Percentiles rank a stretch among this genome's conserved stretches.
Evolutionary conservation across 2,329 filamentous ascomycete species (phyloP).

Genomic region (Paecilomyces sp.): DNA sequence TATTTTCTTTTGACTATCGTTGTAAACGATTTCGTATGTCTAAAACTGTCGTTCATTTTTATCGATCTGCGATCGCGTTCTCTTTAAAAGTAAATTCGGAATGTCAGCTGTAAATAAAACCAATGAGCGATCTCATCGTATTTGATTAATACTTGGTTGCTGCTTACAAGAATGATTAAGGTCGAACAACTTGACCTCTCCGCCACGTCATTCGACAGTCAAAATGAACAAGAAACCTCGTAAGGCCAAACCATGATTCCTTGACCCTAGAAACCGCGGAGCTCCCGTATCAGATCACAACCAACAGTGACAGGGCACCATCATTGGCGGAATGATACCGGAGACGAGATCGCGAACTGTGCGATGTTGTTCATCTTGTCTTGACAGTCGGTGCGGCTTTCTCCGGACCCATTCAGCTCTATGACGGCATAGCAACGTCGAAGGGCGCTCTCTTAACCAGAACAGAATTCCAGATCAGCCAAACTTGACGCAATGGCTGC

Average conservation of each 20-base stretch:
- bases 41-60: background rate
- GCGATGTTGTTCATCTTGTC: background rate
- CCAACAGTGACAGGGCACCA: background rate
- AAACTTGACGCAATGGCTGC: background rate
- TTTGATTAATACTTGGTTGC: no score
- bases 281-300: background rate
- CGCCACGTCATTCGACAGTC: background rate
- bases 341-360: background rate
- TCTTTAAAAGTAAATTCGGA: background rate
- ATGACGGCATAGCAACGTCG: constrained; percentile 11
- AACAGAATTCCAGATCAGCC: constrained; percentile 1
- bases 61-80: background rate
- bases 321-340: background rate
- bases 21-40: background rate
- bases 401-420: background rate
- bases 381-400: background rate
- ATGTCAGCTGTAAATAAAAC: background rate
- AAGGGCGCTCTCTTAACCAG: background rate
- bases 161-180: no score
- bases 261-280: background rate
- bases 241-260: background rate
- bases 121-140: background rate
- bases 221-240: background rate
- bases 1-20: background rate
- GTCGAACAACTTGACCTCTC: no score